Percentiles rank a stretch among this genome's conserved stretches.
phyloP scores from a whole-genome alignment of 192 early-diverging fungal genomes.

The Mortierella alpina region DNA sequence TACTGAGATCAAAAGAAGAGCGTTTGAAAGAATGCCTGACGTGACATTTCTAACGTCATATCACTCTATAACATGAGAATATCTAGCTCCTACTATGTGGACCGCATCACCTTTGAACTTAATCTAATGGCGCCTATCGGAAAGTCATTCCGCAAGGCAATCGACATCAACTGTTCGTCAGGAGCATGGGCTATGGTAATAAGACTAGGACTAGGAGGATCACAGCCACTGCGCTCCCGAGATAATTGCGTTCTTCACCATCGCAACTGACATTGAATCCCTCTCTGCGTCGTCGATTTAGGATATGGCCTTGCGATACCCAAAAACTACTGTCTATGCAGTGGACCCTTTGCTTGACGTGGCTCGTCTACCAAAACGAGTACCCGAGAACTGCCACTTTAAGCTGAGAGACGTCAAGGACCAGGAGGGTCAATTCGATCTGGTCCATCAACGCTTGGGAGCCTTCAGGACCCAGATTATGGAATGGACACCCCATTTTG shows the following conservation, averaged over 20 bases:
- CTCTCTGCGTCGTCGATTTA: slow-evolving; percentile 6
- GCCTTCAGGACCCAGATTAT: slow-evolving; percentile 37
- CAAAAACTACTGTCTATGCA: slow-evolving; percentile 36
- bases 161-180: slow-evolving; percentile 43
- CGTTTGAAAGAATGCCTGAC: neutral
- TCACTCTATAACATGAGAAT: neutral
- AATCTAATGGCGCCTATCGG: slow-evolving; percentile 41
- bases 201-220: neutral
- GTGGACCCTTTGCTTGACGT: slow-evolving; percentile 20
- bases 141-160: slow-evolving; percentile 38
- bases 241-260: neutral
- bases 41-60: neutral
- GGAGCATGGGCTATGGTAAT: slow-evolving; percentile 52
- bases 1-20: neutral
- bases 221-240: neutral
- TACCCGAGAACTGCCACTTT: slow-evolving; percentile 40
- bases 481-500: slow-evolving; percentile 51
- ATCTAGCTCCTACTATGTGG: slow-evolving; percentile 33
- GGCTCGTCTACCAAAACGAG: slow-evolving; percentile 3
- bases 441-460: slow-evolving; percentile 42
- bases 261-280: neutral
- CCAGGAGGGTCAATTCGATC: slow-evolving; percentile 47
- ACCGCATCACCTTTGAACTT: slow-evolving; percentile 45
- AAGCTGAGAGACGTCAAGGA: slow-evolving; percentile 37
- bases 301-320: slow-evolving; percentile 43